phyloP scores from a whole-genome alignment of 139 green algal genomes.

The Volvox africanus region DNA sequence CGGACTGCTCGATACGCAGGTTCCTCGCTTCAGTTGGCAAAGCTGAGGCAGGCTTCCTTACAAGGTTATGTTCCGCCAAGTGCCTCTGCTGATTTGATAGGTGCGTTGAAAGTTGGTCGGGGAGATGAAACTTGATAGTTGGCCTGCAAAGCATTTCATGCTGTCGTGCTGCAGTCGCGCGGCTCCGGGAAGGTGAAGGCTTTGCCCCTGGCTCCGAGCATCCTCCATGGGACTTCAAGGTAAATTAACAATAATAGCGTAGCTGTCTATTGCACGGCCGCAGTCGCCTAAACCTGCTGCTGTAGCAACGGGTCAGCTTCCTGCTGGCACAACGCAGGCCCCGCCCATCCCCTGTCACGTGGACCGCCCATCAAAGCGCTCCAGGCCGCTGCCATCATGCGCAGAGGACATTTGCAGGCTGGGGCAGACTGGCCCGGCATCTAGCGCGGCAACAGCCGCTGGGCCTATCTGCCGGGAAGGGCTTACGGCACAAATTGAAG shows the following conservation, averaged over 20 bases:
- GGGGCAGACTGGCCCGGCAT: too few species aligned
- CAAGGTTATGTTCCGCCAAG: conserved; percentile 31
- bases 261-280: not conserved
- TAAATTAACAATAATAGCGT: not conserved
- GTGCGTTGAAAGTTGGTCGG: not conserved
- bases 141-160: conserved; percentile 2
- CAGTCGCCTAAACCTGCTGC: not conserved
- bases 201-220: conserved; percentile 26
- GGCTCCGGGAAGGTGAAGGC: conserved; percentile 35
- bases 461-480: not conserved
- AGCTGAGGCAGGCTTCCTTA: conserved; percentile 18
- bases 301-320: conserved; percentile 32
- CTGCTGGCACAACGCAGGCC: not conserved
- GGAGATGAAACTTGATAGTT: not conserved
- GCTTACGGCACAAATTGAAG: not conserved
- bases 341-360: not conserved
- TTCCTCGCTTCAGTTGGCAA: conserved; percentile 1
- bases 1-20: not conserved
- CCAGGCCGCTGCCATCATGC: not conserved
- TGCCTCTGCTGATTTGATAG: conserved; percentile 23
- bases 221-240: conserved; percentile 28
- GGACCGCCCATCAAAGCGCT: conserved; percentile 26
- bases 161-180: conserved; percentile 33
- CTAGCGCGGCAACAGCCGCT: not conserved
- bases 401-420: too few species aligned